phyloP scores from a whole-genome alignment of 2,329 filamentous ascomycete species.

The Hypoxylon rubiginosum region DNA sequence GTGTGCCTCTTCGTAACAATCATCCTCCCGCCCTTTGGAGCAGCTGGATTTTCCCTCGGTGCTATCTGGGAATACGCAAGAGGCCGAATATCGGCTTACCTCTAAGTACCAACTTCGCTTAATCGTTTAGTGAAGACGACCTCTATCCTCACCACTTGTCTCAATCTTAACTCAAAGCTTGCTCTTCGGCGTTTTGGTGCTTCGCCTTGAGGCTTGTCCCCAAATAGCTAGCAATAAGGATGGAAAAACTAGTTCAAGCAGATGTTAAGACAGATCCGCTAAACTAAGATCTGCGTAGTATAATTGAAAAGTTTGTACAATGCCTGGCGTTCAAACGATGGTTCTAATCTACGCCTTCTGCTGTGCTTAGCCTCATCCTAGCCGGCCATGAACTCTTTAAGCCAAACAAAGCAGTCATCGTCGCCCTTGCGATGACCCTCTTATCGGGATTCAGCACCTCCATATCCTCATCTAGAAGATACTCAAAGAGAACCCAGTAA shows the following conservation, averaged over 20 bases:
- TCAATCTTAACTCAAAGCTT: no score
- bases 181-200: neutral
- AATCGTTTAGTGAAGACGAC: neutral
- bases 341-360: constrained; percentile 2
- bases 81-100: neutral
- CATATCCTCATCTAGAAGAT: constrained; percentile 32
- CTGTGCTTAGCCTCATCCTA: constrained; percentile 36
- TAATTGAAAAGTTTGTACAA: neutral
- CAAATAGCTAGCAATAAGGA: no score
- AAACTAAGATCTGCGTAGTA: neutral
- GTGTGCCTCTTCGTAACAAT: no score
- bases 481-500: constrained; percentile 19
- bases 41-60: neutral
- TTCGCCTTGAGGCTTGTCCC: no score
- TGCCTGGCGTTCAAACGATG: neutral
- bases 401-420: constrained; percentile 45
- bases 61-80: neutral
- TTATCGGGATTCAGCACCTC: constrained; percentile 34
- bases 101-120: neutral
- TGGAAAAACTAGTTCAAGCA: no score
- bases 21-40: neutral
- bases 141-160: neutral
- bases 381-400: constrained; percentile 47
- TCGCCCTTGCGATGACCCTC: constrained; percentile 29
- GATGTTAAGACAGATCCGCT: neutral